Percentiles rank a stretch among this genome's conserved stretches.
phyloP scores from a whole-genome alignment of 2,329 filamentous ascomycete species.

The Myriosclerotinia duriaeana region DNA sequence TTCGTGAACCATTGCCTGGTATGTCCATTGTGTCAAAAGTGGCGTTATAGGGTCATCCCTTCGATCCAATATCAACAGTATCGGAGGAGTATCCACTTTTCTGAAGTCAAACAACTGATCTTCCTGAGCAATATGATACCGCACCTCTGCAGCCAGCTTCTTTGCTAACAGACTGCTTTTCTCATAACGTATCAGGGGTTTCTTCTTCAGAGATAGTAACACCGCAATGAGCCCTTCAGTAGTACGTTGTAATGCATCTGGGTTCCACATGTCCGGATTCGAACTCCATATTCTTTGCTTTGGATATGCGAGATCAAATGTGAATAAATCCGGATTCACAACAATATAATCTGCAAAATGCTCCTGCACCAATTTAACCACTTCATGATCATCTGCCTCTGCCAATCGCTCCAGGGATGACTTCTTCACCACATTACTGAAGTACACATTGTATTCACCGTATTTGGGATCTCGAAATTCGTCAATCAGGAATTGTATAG shows the following conservation, averaged over 20 bases:
- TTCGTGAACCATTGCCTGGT: conserved; percentile 99
- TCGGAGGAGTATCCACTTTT: conserved; percentile 89
- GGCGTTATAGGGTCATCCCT: conserved; percentile 94
- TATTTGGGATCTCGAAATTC: conserved; percentile 96
- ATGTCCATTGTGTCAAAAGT: conserved; percentile 95
- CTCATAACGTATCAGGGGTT: conserved; percentile 88
- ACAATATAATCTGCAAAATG: conserved; percentile 96
- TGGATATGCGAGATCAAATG: conserved; percentile 70
- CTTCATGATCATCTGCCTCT: conserved; percentile 96
- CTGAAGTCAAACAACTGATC: conserved; percentile 96
- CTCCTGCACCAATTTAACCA: conserved; percentile 90
- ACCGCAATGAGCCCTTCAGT: conserved; percentile 85
- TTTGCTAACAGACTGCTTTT: conserved; percentile 87
- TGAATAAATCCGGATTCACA: conserved; percentile 91
- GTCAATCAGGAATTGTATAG: conserved; percentile 90
- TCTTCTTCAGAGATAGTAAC: conserved; percentile 90
- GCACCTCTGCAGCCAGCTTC: conserved; percentile 88
- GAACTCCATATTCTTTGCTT: conserved; percentile 77
- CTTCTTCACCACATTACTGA: conserved; percentile 97
- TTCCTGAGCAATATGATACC: conserved; percentile 92
- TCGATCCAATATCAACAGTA: conserved; percentile 85
- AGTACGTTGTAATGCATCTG: conserved; percentile 79
- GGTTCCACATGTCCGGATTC: conserved; percentile 84
- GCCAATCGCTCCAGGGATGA: conserved; percentile 90
- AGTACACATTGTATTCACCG: conserved; percentile 94